Evolutionary conservation across 257 asterid species (phyloP).

Genomic region (Schizonepeta tenuifolia): DNA sequence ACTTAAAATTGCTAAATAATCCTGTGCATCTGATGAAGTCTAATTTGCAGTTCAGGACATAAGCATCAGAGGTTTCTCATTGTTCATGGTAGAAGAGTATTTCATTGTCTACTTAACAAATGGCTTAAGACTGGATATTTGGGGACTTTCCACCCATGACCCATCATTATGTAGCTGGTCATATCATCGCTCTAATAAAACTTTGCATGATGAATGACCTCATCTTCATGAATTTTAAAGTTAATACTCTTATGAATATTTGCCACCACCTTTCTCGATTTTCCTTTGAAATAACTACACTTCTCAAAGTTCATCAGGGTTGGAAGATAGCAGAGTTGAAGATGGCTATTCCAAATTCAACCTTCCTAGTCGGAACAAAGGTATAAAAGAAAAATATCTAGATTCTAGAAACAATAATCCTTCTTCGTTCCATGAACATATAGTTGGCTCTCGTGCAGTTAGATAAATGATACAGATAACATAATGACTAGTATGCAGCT

Average conservation of each 20-base stretch:
- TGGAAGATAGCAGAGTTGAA: neutral
- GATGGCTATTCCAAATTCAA: no score
- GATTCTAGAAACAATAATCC: neutral
- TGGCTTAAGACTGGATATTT: no score
- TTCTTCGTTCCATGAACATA: neutral
- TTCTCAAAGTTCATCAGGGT: neutral
- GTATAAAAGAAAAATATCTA: no score
- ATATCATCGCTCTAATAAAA: no score
- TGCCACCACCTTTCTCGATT: neutral
- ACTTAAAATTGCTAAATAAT: neutral
- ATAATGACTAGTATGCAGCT: neutral
- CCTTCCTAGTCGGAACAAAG: no score
- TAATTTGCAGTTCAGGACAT: conserved; percentile 7
- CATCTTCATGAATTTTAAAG: neutral
- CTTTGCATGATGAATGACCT: neutral
- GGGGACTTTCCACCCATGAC: conserved; percentile 7
- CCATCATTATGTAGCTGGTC: neutral
- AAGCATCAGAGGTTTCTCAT: neutral
- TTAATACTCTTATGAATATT: neutral
- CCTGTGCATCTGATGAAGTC: neutral
- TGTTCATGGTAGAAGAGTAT: neutral
- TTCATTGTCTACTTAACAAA: neutral
- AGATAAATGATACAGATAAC: neutral
- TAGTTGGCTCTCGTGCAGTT: neutral
- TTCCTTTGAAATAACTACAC: neutral